phyloP scores from a whole-genome alignment of 2,329 filamentous ascomycete species.

The Alternaria panax region DNA sequence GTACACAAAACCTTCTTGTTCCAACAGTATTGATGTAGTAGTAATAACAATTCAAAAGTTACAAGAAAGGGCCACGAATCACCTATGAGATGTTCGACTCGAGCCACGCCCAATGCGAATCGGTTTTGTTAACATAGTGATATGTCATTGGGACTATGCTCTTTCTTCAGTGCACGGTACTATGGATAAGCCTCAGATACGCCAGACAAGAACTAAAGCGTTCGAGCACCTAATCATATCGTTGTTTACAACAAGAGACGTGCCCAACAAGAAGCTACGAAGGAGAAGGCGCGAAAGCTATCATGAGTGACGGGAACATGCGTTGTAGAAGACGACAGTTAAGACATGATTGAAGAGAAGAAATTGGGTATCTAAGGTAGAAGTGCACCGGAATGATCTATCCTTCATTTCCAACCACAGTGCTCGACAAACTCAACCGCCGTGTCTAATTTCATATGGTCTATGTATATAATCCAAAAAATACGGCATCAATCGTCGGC shows the following conservation, averaged over 20 bases:
- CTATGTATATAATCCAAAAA: conserved; percentile 15
- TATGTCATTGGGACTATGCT: background rate
- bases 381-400: conserved; percentile 2
- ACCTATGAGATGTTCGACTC: too few species aligned
- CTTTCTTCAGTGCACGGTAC: background rate
- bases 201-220: background rate
- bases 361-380: conserved; percentile 7
- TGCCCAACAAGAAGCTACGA: background rate
- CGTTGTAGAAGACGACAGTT: background rate
- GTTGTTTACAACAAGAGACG: background rate
- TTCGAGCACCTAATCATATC: background rate
- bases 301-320: background rate
- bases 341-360: background rate
- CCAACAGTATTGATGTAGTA: background rate
- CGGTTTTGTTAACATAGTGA: too few species aligned
- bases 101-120: too few species aligned
- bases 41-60: background rate
- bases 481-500: background rate
- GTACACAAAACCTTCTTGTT: background rate
- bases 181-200: background rate
- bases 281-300: background rate
- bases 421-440: conserved; percentile 4
- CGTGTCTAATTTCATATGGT: conserved; percentile 4
- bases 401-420: conserved; percentile 18
- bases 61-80: too few species aligned